A percentile compares a stretch with the other conserved stretches of the same genome.
These are phyloP conservation scores for Trichophyton mentagrophytes DNA, from an alignment of 2,329 filamentous ascomycete species.

Conservation along the genomic window DNA sequence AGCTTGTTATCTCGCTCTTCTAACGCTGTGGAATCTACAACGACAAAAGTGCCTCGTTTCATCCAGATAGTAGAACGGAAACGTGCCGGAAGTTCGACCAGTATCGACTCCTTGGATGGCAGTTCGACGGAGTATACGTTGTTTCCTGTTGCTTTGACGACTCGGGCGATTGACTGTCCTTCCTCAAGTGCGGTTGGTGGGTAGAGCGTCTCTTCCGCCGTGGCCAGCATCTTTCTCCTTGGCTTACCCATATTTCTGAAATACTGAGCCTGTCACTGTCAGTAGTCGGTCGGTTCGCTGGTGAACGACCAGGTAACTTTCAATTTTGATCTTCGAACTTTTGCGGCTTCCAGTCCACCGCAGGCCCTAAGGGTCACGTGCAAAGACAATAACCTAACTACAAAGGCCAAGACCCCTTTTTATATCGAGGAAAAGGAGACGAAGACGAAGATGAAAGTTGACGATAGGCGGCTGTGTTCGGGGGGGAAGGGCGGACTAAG, in stretches of 20 bases:
- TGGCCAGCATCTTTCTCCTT: slow-evolving; percentile 65
- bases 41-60: slow-evolving; percentile 72
- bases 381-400: no score
- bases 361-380: neutral
- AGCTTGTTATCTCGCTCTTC: slow-evolving; percentile 63
- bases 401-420: neutral
- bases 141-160: slow-evolving; percentile 75
- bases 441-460: neutral
- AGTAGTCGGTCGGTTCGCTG: neutral
- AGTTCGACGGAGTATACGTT: slow-evolving; percentile 72
- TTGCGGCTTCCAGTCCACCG: no score
- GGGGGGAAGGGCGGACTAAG: no score
- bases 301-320: no score
- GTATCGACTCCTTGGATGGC: slow-evolving; percentile 50
- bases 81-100: slow-evolving; percentile 69
- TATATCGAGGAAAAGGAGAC: neutral
- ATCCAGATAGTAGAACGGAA: slow-evolving; percentile 94
- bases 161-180: slow-evolving; percentile 56
- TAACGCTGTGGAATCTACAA: slow-evolving; percentile 58
- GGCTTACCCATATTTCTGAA: slow-evolving; percentile 51
- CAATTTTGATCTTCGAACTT: no score
- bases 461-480: no score
- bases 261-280: no score
- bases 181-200: slow-evolving; percentile 42
- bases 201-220: slow-evolving; percentile 57